phyloP scores from a whole-genome alignment of 495 filamentous ascomycete species.

The Tuber umbilicatum region DNA sequence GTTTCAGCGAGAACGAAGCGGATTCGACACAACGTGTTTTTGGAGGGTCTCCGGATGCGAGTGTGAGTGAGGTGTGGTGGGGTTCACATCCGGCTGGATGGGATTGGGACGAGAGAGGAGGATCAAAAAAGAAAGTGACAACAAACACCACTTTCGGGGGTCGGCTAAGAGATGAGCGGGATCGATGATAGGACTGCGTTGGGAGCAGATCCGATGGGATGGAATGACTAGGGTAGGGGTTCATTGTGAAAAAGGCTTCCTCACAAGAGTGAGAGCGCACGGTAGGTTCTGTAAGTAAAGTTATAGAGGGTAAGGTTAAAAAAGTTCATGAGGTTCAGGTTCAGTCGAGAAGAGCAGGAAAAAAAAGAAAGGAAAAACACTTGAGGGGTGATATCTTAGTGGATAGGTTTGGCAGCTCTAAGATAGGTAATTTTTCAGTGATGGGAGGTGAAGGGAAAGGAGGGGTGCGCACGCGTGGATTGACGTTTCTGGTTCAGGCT shows the following conservation, averaged over 20 bases:
- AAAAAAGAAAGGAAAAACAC: not conserved
- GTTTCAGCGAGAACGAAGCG: constrained; percentile 35
- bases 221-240: constrained; percentile 35
- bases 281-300: not conserved
- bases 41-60: constrained; percentile 37
- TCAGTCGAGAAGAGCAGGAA: not conserved
- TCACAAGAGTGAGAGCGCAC: not conserved
- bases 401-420: constrained; percentile 30
- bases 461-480: constrained; percentile 38
- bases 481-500: constrained; percentile 39
- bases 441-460: constrained; percentile 31
- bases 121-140: constrained; percentile 39
- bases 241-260: constrained; percentile 4
- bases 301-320: not conserved
- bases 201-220: constrained; percentile 40
- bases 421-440: constrained; percentile 33
- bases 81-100: constrained; percentile 40
- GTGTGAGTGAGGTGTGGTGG: constrained; percentile 37
- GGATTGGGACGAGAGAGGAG: constrained; percentile 38
- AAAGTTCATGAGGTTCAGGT: not conserved
- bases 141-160: constrained; percentile 38
- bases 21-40: constrained; percentile 40
- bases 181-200: constrained; percentile 41
- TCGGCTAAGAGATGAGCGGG: constrained; percentile 40
- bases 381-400: not conserved